Percentiles rank a stretch among this genome's conserved stretches.
Conservation (phyloP, 176 grass and related monocot genomes). For the Bonia amplexicaulis region DNA sequence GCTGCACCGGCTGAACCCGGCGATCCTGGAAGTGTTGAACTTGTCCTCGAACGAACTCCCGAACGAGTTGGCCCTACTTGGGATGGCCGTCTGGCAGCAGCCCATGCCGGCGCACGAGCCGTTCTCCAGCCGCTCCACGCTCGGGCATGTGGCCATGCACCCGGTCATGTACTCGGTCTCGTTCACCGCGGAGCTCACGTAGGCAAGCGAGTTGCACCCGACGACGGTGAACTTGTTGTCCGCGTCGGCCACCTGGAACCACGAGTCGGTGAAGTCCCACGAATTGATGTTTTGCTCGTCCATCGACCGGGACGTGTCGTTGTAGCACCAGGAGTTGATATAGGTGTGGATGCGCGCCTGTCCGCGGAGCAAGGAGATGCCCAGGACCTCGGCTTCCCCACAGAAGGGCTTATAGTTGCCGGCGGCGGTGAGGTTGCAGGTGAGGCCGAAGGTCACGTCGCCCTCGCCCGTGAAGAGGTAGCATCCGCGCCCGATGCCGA, state of each 20-base stretch:
- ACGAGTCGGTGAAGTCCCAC: slow-evolving; percentile 8
- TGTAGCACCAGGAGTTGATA: slow-evolving; percentile 21
- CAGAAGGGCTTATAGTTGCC: not conserved
- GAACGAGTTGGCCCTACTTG: slow-evolving; percentile 13
- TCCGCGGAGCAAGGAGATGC: not conserved
- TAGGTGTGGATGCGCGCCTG: not conserved
- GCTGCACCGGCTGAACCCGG: slow-evolving; percentile 36
- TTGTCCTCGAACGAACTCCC: not conserved
- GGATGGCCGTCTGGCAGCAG: slow-evolving; percentile 60
- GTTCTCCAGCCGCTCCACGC: not conserved
- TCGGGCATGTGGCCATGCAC: slow-evolving; percentile 28
- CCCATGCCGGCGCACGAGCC: slow-evolving; percentile 55
- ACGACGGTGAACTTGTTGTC: slow-evolving; percentile 40
- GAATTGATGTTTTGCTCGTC: fast-evolving
- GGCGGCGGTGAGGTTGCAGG: not conserved
- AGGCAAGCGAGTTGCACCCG: slow-evolving; percentile 46
- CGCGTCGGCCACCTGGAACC: slow-evolving; percentile 12
- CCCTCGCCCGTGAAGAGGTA: slow-evolving; percentile 11
- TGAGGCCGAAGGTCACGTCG: slow-evolving; percentile 31
- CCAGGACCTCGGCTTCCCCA: not conserved
- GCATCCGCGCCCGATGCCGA: slow-evolving; percentile 48
- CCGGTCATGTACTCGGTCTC: not conserved
- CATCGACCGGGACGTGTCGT: not conserved
- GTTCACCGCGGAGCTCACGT: not conserved
- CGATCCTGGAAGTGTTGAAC: slow-evolving; percentile 11